These are phyloP conservation scores for Cystobasidium tubakii DNA, from an alignment of 768 basidiomycete species.

Conservation along the genomic window DNA sequence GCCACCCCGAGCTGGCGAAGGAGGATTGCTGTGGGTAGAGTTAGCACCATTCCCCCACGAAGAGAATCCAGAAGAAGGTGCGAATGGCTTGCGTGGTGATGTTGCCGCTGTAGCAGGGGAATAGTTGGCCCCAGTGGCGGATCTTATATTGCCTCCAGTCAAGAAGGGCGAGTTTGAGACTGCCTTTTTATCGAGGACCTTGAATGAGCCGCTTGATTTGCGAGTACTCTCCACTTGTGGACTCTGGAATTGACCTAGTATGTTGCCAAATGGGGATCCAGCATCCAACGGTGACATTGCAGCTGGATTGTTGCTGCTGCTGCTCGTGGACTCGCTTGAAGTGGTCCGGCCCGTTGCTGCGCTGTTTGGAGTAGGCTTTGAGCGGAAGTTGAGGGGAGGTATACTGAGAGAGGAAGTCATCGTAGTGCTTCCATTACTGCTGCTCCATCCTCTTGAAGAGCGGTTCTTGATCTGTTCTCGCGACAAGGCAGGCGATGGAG, in stretches of 20 bases:
- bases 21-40: not conserved
- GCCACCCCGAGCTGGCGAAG: not conserved
- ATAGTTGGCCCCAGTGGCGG: not conserved
- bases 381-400: conserved; percentile 14
- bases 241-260: conserved; percentile 17
- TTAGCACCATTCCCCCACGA: not conserved
- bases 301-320: not conserved
- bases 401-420: not conserved
- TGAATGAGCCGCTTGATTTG: conserved; percentile 23
- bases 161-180: conserved; percentile 36
- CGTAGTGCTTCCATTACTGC: not conserved
- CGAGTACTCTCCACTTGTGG: conserved; percentile 14
- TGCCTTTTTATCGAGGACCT: conserved; percentile 33
- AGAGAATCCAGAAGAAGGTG: conserved; percentile 16
- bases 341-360: conserved; percentile 13
- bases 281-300: conserved; percentile 22
- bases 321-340: conserved; percentile 8
- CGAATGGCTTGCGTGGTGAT: conserved; percentile 25
- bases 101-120: not conserved
- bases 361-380: not conserved
- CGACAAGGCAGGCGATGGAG: conserved; percentile 26
- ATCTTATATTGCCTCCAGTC: conserved; percentile 7
- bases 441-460: conserved; percentile 30
- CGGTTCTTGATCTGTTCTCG: conserved; percentile 36
- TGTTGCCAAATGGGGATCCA: conserved; percentile 26